phyloP scores from a whole-genome alignment of 352 stramenopile species.

The Pythium vanterpoolii region DNA sequence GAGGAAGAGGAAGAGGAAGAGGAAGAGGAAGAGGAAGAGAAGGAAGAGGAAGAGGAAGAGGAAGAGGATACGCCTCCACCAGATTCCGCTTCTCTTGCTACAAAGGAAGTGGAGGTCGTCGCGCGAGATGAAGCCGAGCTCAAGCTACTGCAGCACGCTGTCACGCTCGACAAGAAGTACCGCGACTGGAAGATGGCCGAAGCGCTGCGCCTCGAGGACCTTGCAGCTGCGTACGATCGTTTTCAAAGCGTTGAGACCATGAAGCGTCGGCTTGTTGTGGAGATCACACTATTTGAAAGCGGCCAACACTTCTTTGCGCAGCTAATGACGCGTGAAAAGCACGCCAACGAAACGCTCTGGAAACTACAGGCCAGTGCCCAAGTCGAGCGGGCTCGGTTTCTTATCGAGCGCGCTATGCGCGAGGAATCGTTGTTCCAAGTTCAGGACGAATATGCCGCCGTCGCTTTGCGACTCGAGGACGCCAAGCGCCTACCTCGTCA shows the following conservation, averaged over 20 bases:
- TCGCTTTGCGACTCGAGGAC: constrained; percentile 38
- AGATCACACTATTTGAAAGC: constrained; percentile 44
- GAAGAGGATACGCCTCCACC: neutral
- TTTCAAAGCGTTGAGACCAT: constrained; percentile 23
- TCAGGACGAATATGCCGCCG: constrained; percentile 39
- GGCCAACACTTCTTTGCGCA: constrained; percentile 47
- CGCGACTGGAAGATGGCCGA: constrained; percentile 47
- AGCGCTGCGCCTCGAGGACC: constrained; percentile 33
- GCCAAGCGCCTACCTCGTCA: constrained; percentile 44
- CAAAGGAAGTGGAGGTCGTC: neutral
- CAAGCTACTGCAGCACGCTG: constrained; percentile 36
- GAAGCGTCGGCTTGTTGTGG: constrained; percentile 37
- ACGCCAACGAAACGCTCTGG: constrained; percentile 46
- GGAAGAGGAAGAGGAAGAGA: constrained; percentile 3
- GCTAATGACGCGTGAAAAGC: constrained; percentile 42
- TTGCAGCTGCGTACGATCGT: constrained; percentile 28
- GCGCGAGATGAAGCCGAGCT: constrained; percentile 52
- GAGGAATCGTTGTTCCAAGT: constrained; percentile 63
- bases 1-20: neutral
- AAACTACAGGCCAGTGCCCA: constrained; percentile 49
- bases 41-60: constrained; percentile 8
- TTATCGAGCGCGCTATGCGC: constrained; percentile 53
- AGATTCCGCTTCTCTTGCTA: too few species aligned
- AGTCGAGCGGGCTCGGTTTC: constrained; percentile 50
- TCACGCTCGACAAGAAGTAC: constrained; percentile 43